Percentiles rank a stretch among this genome's conserved stretches.
These are phyloP conservation scores for Colletotrichum sublineola DNA, from an alignment of 2,329 filamentous ascomycete species.

Conservation along the genomic window DNA sequence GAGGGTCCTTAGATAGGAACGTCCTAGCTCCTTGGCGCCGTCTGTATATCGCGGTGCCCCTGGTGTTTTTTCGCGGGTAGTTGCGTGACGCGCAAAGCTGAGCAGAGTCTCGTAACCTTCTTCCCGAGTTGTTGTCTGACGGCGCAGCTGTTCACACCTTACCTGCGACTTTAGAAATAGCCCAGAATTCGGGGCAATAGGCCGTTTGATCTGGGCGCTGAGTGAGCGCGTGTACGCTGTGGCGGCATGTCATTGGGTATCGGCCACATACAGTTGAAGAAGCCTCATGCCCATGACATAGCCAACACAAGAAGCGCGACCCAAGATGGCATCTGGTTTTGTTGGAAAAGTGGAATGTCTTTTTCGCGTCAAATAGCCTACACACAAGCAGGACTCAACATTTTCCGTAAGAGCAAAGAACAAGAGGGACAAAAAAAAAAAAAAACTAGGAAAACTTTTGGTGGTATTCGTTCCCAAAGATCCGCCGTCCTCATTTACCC, in stretches of 20 bases:
- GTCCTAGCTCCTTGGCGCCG: too few species aligned
- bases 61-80: too few species aligned
- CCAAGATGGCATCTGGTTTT: neutral
- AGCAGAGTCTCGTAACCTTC: too few species aligned
- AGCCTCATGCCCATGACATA: neutral
- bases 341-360: conserved; percentile 7
- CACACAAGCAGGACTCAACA: conserved; percentile 1
- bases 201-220: neutral
- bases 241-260: neutral
- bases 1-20: too few species aligned
- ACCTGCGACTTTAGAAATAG: too few species aligned
- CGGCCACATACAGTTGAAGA: neutral
- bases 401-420: conserved; percentile 14
- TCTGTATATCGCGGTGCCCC: too few species aligned
- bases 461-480: conserved; percentile 37
- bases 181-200: neutral
- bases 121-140: too few species aligned
- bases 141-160: too few species aligned
- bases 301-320: neutral
- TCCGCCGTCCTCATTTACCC: conserved; percentile 20
- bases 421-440: conserved; percentile 4
- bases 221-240: neutral
- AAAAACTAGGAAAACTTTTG: conserved; percentile 22
- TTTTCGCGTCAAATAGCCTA: conserved; percentile 33
- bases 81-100: too few species aligned